These are phyloP conservation scores for Spathaspora girioi DNA, from an alignment of 805 yeast species.

Conservation along the genomic window DNA sequence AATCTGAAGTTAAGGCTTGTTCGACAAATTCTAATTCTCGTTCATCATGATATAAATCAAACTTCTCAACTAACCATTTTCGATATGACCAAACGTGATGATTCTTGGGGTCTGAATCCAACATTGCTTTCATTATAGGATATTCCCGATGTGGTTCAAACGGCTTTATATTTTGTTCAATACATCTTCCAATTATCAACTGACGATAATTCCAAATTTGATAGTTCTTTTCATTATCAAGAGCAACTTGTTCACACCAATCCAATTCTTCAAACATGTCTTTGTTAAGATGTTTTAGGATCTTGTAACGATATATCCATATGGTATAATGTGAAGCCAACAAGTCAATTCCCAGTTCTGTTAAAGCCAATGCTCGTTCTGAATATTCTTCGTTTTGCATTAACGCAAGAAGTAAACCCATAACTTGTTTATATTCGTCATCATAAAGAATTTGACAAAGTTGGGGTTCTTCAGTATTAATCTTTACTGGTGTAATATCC, in stretches of 20 bases:
- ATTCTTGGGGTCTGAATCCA: conserved; percentile 79
- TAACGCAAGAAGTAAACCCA: conserved; percentile 61
- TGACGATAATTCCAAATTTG: conserved; percentile 97
- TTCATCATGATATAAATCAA: conserved; percentile 40
- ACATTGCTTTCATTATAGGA: conserved; percentile 62
- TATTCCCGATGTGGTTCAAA: conserved; percentile 54
- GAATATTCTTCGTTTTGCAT: conserved; percentile 59
- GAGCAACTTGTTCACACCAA: conserved; percentile 76
- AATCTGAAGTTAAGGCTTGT: conserved; percentile 52
- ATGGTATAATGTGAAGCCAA: conserved; percentile 91
- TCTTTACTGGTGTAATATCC: conserved; percentile 42
- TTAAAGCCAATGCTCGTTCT: conserved; percentile 66
- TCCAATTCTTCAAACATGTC: conserved; percentile 55
- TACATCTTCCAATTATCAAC: conserved; percentile 45
- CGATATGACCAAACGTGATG: conserved; percentile 96
- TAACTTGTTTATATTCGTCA: conserved; percentile 60
- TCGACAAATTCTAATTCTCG: conserved; percentile 53
- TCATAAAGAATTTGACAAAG: conserved; percentile 68
- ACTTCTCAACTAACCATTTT: conserved; percentile 71
- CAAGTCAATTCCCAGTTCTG: conserved; percentile 56
- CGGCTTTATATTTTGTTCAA: conserved; percentile 10
- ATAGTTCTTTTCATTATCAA: conserved; percentile 82
- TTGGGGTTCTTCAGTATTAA: conserved; percentile 42
- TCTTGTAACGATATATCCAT: conserved; percentile 71
- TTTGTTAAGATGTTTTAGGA: conserved; percentile 36